A percentile compares a stretch with the other conserved stretches of the same genome.
phyloP scores from a whole-genome alignment of 139 green algal genomes.

The Picochlorum sp. region DNA sequence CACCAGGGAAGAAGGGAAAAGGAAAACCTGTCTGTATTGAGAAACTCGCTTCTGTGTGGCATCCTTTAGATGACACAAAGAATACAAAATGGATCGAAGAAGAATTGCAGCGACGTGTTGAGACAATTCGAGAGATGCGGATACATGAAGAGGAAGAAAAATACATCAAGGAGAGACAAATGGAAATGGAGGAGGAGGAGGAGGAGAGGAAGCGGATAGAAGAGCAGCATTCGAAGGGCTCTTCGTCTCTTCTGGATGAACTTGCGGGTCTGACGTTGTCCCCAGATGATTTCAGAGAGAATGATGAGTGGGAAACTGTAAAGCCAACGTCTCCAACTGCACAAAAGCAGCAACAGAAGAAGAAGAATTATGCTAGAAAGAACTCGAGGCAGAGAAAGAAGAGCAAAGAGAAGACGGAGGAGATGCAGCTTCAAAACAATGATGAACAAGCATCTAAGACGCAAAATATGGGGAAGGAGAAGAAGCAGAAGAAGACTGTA shows the following conservation, averaged over 20 bases:
- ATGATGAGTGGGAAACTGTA: not conserved
- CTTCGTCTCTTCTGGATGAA: slow-evolving; percentile 2
- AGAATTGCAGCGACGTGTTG: too few species aligned
- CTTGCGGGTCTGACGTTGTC: slow-evolving; percentile 13
- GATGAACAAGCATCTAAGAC: not conserved
- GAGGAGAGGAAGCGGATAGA: not conserved
- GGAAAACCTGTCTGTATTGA: not conserved
- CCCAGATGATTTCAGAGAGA: slow-evolving; percentile 11
- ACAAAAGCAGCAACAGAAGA: not conserved
- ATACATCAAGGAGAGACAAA: not conserved
- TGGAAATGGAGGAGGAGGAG: slow-evolving; percentile 1
- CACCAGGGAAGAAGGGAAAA: not conserved
- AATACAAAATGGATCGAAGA: not conserved
- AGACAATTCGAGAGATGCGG: not conserved
- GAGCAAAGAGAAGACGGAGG: not conserved
- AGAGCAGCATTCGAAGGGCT: not conserved
- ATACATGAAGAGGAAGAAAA: not conserved
- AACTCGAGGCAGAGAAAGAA: not conserved
- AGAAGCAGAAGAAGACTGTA: not conserved
- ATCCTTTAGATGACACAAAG: slow-evolving; percentile 5
- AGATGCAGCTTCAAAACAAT: not conserved
- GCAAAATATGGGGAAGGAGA: not conserved
- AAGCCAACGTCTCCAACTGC: not conserved
- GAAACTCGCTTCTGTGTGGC: slow-evolving; percentile 24
- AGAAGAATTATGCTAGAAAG: not conserved